Evolutionary conservation across 345 rosid species (phyloP), one percentile per base, ranked within the genome.

Genomic region (Hypericum perforatum): DNA sequence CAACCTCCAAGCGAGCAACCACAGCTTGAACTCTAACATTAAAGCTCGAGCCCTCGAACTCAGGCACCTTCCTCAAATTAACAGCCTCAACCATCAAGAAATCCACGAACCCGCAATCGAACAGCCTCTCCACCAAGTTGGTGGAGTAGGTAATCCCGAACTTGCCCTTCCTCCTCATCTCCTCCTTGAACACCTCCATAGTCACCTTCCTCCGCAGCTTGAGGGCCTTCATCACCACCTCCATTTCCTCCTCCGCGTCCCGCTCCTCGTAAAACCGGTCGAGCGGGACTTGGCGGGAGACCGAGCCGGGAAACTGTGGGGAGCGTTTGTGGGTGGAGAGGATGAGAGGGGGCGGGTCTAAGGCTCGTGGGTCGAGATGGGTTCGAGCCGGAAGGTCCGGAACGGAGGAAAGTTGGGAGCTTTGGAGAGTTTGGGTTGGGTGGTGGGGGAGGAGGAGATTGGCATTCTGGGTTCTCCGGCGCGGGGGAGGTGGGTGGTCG

Each of bases 31-130:
- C 96, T 45, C 95, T 73, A 50, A 62, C 58, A 47, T 84, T 78
- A 41, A 87, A 87, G 5, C 79, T 75, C 2, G 71, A 75, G 36
- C 63, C 47, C 13, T 65, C 52, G 57, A 63, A 91, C 58, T 81
- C 84, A 32, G 87, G 84, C 48, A 60, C 41, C 36, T 53, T 76
- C 73, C 85, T 85, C 80, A 87, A 58, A 11, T 81, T 68, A 12
- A 95, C 98, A 9, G 96, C 96, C 63, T 87, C 74, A 37, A 87
- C 75, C 95, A 91, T 81, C 41, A 82, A 78, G 58, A 75, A 63
- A 62, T 87, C 98, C 40, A 85, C 64, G 58, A 81, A 91, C 32
- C 32, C 32, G 32, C 32, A 22, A 37, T 69, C 83, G 37, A 73
- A 64, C 62, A 85, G 55, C 58, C 75, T 74, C 37, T 58, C 57